Conservation (phyloP, 78 protist genomes). For the Salpingoeca rosetta region DNA sequence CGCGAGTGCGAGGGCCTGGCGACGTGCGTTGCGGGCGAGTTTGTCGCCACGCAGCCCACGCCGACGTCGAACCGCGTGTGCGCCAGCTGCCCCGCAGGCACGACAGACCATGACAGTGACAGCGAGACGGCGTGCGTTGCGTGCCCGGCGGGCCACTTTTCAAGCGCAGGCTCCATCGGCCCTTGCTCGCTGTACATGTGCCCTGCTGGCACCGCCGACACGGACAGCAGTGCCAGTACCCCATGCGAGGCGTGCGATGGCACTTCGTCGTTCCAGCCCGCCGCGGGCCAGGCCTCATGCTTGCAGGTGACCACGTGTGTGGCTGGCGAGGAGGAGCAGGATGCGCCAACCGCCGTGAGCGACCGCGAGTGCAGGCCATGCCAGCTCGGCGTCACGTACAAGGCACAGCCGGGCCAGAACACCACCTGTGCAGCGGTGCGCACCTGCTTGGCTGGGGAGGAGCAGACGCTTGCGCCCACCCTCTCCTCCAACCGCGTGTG, state of each 20-base stretch:
- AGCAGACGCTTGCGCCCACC: background rate
- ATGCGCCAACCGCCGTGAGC: background rate
- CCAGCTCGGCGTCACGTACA: background rate
- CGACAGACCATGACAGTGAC: background rate
- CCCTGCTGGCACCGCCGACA: background rate
- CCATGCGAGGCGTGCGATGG: background rate
- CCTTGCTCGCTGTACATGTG: background rate
- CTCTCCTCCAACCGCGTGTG: background rate
- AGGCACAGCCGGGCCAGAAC: background rate
- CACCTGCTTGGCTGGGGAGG: background rate
- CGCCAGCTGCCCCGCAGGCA: background rate
- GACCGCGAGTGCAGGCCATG: background rate
- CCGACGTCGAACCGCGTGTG: background rate
- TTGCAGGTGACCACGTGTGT: no score
- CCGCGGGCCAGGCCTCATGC: background rate
- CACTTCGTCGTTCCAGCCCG: background rate
- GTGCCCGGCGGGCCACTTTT: background rate
- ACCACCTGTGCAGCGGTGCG: background rate
- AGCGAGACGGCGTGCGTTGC: background rate
- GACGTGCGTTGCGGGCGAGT: background rate
- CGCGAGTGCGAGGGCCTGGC: background rate
- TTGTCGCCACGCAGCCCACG: background rate
- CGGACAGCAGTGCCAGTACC: background rate
- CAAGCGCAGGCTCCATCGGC: background rate
- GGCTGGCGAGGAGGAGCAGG: no score